Percentiles rank a stretch among this genome's conserved stretches.
phyloP scores from a whole-genome alignment of 371 early-diverging fungal genomes.

The Mucor mucedo region DNA sequence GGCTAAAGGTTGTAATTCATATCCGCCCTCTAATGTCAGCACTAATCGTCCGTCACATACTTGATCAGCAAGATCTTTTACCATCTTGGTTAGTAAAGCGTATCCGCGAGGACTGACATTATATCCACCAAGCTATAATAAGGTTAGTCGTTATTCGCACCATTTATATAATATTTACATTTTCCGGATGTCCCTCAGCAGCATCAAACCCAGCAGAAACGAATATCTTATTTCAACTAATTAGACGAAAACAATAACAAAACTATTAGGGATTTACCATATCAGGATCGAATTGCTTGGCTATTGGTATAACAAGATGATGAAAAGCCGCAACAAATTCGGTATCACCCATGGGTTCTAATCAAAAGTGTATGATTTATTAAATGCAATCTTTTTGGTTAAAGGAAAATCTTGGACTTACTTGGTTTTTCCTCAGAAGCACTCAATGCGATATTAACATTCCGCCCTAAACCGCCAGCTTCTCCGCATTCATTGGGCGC shows the following conservation, averaged over 20 bases:
- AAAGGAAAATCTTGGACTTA: slow-evolving; percentile 19
- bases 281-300: slow-evolving; percentile 65
- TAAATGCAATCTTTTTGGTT: background rate
- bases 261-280: slow-evolving; percentile 41
- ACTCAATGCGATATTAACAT: slow-evolving; percentile 68
- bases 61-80: slow-evolving; percentile 58
- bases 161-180: slow-evolving; percentile 40
- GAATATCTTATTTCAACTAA: slow-evolving; percentile 42
- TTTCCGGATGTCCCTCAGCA: slow-evolving; percentile 68
- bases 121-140: slow-evolving; percentile 63
- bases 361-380: background rate
- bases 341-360: slow-evolving; percentile 69
- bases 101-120: slow-evolving; percentile 63
- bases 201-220: slow-evolving; percentile 77
- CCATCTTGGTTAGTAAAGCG: slow-evolving; percentile 60
- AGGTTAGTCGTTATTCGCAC: background rate
- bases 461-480: slow-evolving; percentile 55
- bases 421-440: slow-evolving; percentile 57
- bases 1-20: slow-evolving; percentile 55
- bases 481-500: slow-evolving; percentile 64
- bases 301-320: slow-evolving; percentile 66
- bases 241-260: background rate
- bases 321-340: slow-evolving; percentile 71
- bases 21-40: slow-evolving; percentile 56
- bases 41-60: slow-evolving; percentile 59